Base-by-base conservation (phyloP, 1,284 basidiomycete species). In the Cryptococcus sp. region DNA sequence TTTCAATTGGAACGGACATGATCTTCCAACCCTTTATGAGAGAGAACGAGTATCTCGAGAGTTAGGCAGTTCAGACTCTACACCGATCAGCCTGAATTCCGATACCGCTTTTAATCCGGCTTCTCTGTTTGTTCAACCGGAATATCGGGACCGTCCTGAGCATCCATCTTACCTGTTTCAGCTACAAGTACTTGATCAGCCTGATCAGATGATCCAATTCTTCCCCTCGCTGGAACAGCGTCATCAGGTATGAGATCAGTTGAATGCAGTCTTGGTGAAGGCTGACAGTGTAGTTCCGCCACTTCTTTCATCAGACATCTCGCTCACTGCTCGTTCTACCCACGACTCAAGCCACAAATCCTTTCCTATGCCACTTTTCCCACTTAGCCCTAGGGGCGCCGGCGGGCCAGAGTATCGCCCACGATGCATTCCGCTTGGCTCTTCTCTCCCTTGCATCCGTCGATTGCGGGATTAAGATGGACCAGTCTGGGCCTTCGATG, bases 211-310 rank as follows among this genome's bases (percentile, higher is more conserved):
- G 18, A 40, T 46, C 23, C 32, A 48, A 16, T 63, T 52, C 37
- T 63, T 63, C 34, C 55, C 56, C n/a, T 44, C 55, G 10, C 24
- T 39, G 16, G 61, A 63, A 45, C 59, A 63, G 34, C 45, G 61
- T 13, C 56, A 58, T 7, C 54, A 60, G 49, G 57, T 59, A 37
- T 34, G 54, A n/a, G n/a, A n/a, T n/a, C n/a, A n/a, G n/a, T n/a
- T 49, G 3, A 16, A n/a, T n/a, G n/a, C n/a, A n/a, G n/a, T n/a
- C n/a, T n/a, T n/a, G 10, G 18, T 13, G n/a, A n/a, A n/a, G n/a
- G n/a, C 16, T 39, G 24, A 11, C 4, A 14, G 3, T 39, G 14
- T 21, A 11, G 40, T 39, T 47, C 41, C 52, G 52, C 7, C 62
- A 63, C 23, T 63, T 61, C 49, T 39, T 57, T 5, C 48, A 55